Evolutionary conservation across 176 grass and related monocot genomes (phyloP), one percentile per base, ranked within the genome.

Genomic region (Zoysia pacifica): DNA sequence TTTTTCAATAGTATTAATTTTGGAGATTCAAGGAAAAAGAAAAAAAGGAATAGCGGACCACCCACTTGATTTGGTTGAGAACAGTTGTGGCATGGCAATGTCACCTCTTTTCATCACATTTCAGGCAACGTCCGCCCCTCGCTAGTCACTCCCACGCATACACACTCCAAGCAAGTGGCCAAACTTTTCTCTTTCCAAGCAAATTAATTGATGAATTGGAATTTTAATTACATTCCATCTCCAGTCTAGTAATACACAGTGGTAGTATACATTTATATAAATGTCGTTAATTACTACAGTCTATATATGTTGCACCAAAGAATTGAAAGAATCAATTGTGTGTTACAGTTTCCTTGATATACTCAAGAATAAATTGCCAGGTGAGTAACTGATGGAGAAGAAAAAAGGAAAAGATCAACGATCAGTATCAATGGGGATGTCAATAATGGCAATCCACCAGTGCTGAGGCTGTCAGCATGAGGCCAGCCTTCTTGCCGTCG

Each of bases 391-490:
- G 18, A 14, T 28, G 28, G 11, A 45, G 60, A 64, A 58, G n/a
- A 7, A 2, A 5, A 55, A 12, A 12, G 46, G 35, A 16, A 35
- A 7, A 28, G 28, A 28, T 28, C 47, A 74, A 65, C 46, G 50
- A 89, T 69, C 84, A 46, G 70, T 84, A 71, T 83, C 75, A 45
- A 36, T 75, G 28, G 28, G 28, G 28, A 28, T 83, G 82, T 84
- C 63, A 87, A 65, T 85, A 90, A 84, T 84, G 90, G 84, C 81
- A 95, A 74, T 86, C 89, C 76, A 87, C 87, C 62, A 95, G 74
- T 35, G 87, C 70, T 13, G 87, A 69, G 42, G 77, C 81, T 7
- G 85, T 88, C 15, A 91, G 79, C 59, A 76, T 47, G 0, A 93
- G 81, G 10, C 73, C 77, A 45, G 77, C 58, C 52, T 89, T 89